Evolutionary conservation across 108 stramenopile species (phyloP).

Genomic region (Cyclotella baltica): DNA sequence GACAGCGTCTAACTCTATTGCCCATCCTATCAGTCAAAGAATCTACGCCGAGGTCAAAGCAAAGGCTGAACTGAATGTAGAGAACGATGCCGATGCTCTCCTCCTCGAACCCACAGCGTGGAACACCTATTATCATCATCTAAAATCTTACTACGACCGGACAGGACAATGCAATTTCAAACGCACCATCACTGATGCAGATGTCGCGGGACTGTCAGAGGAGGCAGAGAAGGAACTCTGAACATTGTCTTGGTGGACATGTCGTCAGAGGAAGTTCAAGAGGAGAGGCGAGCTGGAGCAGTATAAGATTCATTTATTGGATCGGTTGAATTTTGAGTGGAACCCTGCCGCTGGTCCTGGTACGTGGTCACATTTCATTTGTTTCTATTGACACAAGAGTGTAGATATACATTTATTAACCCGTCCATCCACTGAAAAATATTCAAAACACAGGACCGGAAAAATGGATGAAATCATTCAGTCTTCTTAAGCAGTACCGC

Average conservation of each 20-base stretch:
- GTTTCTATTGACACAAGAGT: too few species aligned
- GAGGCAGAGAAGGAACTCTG: constrained; percentile 40
- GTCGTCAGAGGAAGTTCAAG: constrained; percentile 45
- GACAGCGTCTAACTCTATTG: too few species aligned
- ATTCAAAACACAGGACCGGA: constrained; percentile 35
- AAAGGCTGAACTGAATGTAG: constrained; percentile 14
- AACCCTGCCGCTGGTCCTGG: constrained; percentile 48
- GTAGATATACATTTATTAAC: too few species aligned
- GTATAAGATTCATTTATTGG: constrained; percentile 36
- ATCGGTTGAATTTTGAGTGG: constrained; percentile 37
- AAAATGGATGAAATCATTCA: constrained; percentile 43
- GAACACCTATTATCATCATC: constrained; percentile 43
- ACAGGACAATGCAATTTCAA: constrained; percentile 51
- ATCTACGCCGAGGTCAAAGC: constrained; percentile 13
- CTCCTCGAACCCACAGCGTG: constrained; percentile 42
- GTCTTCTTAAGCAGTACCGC: constrained; percentile 37
- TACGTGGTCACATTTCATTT: too few species aligned
- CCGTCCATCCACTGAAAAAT: too few species aligned
- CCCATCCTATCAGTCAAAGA: constrained; percentile 16
- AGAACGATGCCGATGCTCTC: constrained; percentile 33
- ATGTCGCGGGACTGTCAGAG: constrained; percentile 29
- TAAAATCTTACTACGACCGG: constrained; percentile 30
- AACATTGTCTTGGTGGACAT: constrained; percentile 50
- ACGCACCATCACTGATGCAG: constrained; percentile 35
- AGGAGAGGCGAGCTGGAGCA: constrained; percentile 43